Base-by-base conservation (phyloP, 306 rosid genomes). In the Lupinus albus region DNA sequence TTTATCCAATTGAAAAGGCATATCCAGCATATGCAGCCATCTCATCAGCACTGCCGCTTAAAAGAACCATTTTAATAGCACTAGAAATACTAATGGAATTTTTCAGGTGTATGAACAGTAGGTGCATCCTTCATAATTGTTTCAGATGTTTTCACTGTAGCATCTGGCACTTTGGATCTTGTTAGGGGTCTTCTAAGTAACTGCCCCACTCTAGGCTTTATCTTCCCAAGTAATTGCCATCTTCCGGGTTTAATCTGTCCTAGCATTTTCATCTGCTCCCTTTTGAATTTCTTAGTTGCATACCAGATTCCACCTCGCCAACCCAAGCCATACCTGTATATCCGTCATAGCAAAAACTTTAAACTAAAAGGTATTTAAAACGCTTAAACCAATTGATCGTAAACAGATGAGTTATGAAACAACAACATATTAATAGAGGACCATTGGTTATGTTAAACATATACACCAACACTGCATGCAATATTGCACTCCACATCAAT, bases 251-350 rank as follows among this genome's bases (percentile, higher is more conserved):
- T 84, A 47, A 70, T 49, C 75, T 76, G 91, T 71, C 96, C 99
- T 42, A 94, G 73, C 85, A 88, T 28, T 79, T 86, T 90, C 96
- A 79, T 84, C 79, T 94, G 97, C 82, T 94, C 99, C 80, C 72
- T 86, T 82, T 84, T 82, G 61, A 90, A 78, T 74, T 78, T 83
- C 84, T 85, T 83, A 54, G 82, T 79, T 39, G 90, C 82, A 75
- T 79, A 87, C 96, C 87, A 84, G 72, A 68, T 78, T 72, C 99
- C 99, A 45, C 95, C 89, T 79, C 91, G 86, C 99, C 99, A 94
- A 59, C 99, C 99, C 85, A 94, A 81, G 82, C 80, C 84, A 56
- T 85, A 94, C 79, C 99, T 94, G 87, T 64, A 72, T 13, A 60
- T 68, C 45, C 60, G 82, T 20, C 16, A 54, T 38, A 68, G 36